Evolutionary conservation across 2,329 filamentous ascomycete genomes (phyloP).

Genomic region (Sclerotinia nivalis): DNA sequence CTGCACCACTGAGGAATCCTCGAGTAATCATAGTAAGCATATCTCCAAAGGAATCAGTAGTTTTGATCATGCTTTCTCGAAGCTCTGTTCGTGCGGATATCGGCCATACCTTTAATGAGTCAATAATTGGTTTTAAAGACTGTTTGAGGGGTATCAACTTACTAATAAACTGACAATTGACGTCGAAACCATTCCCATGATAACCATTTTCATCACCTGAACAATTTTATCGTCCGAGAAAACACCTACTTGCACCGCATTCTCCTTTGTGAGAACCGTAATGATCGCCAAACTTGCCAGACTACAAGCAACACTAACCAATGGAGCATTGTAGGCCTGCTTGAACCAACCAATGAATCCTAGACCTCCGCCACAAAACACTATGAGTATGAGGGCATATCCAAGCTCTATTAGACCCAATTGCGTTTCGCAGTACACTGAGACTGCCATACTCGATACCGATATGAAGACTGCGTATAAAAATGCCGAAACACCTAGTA

Average conservation of each 20-base stretch:
- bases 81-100: slow-evolving; percentile 74
- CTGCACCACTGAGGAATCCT: slow-evolving; percentile 79
- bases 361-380: slow-evolving; percentile 84
- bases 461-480: slow-evolving; percentile 75
- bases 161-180: slow-evolving; percentile 75
- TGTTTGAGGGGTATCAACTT: slow-evolving; percentile 40
- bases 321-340: slow-evolving; percentile 72
- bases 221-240: slow-evolving; percentile 80
- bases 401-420: slow-evolving; percentile 68
- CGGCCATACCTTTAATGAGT: slow-evolving; percentile 50
- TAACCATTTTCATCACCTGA: slow-evolving; percentile 79
- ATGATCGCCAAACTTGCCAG: slow-evolving; percentile 87
- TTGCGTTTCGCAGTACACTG: slow-evolving; percentile 71
- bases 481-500: slow-evolving; percentile 76
- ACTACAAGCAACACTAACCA: slow-evolving; percentile 84
- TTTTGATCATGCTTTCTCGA: slow-evolving; percentile 70
- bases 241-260: slow-evolving; percentile 76
- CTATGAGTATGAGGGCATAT: slow-evolving; percentile 74
- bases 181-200: slow-evolving; percentile 73
- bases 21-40: slow-evolving; percentile 80
- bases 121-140: not conserved
- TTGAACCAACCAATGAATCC: slow-evolving; percentile 89
- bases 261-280: slow-evolving; percentile 87
- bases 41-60: slow-evolving; percentile 74
- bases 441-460: slow-evolving; percentile 84